These are phyloP conservation scores for Pseudozyma pruni DNA, from an alignment of 1,284 basidiomycete species.

Conservation along the genomic window DNA sequence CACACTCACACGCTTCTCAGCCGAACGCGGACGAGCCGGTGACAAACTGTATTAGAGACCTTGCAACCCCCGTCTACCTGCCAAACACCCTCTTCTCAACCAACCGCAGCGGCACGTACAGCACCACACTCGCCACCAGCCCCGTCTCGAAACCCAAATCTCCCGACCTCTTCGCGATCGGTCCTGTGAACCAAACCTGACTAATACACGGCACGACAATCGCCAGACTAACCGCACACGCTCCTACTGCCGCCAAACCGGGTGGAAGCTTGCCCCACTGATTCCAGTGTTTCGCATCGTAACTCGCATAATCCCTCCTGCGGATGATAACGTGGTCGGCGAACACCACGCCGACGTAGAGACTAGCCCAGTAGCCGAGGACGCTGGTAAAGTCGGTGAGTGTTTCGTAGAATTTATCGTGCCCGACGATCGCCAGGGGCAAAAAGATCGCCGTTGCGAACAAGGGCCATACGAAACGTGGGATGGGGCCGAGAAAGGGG, in stretches of 20 bases:
- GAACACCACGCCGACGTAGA: constrained; percentile 74
- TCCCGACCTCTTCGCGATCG: constrained; percentile 60
- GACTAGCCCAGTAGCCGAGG: constrained; percentile 76
- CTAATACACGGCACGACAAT: constrained; percentile 65
- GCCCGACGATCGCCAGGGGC: constrained; percentile 75
- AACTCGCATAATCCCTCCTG: constrained; percentile 70
- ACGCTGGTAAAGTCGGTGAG: constrained; percentile 72
- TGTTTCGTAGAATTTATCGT: constrained; percentile 74
- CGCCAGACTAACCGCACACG: constrained; percentile 55
- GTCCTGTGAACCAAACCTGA: constrained; percentile 64
- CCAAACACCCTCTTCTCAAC: constrained; percentile 60
- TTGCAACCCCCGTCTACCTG: constrained; percentile 9
- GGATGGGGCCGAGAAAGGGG: constrained; percentile 80
- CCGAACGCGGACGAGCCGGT: too few relatives aligned
- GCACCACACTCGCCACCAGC: constrained; percentile 58
- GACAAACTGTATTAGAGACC: too few relatives aligned
- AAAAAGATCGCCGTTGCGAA: constrained; percentile 80
- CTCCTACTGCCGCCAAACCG: constrained; percentile 71
- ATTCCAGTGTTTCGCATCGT: constrained; percentile 74
- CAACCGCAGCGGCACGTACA: constrained; percentile 62
- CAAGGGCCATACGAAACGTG: constrained; percentile 86
- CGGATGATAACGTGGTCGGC: constrained; percentile 76
- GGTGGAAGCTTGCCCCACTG: constrained; percentile 72
- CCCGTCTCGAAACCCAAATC: constrained; percentile 69
- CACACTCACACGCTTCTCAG: too few relatives aligned